Base-by-base conservation (phyloP, 2,329 filamentous ascomycete species). In the Aspergillus cejpii region DNA sequence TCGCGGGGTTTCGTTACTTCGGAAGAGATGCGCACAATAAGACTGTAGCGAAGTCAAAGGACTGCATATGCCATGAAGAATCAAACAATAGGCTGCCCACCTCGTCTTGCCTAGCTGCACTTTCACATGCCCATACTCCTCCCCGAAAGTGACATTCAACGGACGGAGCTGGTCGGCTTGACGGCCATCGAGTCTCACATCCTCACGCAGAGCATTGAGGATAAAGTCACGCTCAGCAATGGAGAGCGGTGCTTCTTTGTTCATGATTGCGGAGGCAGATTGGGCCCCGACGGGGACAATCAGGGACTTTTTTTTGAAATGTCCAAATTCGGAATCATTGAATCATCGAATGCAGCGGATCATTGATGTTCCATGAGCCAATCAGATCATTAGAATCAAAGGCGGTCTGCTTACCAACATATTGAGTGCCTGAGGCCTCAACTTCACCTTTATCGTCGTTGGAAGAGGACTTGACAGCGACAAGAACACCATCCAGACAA, bases 61-160 rank as follows among this genome's bases (percentile, higher is more conserved):
- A 8, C 5, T 17, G 12, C 29, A 26, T 28, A 19, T 24, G 21
- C 1, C 12, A 47, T 12, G 26, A 10, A 28, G 5, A 39, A 28
- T 6, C 19, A n/a, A 17, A 11, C n/a, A 24, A 21, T 3, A n/a
- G 12, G n/a, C 10, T 43, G 52, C 69, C 45, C 68, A 91, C 90
- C 84, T 87, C 45, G 92, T 97, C 73, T 91, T 94, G 56, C 92
- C 92, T 51, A 96, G 72, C 53, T 82, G 79, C 29, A 96, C 85
- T 60, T 95, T 87, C 56, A 85, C 87, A 56, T 91, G 82, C 51
- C 92, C 92, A 75, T 90, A 90, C 59, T 95, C 87, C 52, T 95
- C 84, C 40, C 89, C 89, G 68, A 97, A 95, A 2, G 75, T 79
- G 48, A 98, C 76, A 48, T 84, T 79, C 37, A 96, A 67, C 38